phyloP scores from a whole-genome alignment of 2,329 filamentous ascomycete species.

The Drechslerella coelobrocha region DNA sequence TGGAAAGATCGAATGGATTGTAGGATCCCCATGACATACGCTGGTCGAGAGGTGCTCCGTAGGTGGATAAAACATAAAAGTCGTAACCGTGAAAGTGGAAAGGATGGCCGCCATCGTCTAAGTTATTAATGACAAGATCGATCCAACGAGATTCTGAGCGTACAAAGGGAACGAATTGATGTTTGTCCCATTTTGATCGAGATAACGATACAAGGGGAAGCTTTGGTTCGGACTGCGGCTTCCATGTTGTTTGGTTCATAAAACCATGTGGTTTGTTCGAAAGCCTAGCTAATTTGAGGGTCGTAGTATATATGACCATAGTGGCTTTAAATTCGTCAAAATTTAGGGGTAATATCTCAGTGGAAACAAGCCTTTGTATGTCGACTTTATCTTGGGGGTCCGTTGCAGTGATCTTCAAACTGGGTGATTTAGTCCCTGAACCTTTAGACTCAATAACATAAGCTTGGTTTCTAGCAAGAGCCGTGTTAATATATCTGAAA shows the following conservation, averaged over 20 bases:
- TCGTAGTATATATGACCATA: not conserved
- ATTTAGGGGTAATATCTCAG: too few species aligned
- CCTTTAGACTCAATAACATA: too few species aligned
- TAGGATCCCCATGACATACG: too few species aligned
- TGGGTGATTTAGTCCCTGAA: too few species aligned
- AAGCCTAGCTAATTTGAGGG: not conserved
- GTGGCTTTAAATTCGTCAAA: too few species aligned
- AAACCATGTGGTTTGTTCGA: conserved; percentile 1
- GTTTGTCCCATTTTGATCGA: conserved; percentile 3
- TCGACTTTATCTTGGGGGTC: too few species aligned
- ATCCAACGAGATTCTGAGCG: too few species aligned
- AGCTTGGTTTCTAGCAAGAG: not conserved
- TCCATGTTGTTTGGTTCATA: conserved; percentile 2
- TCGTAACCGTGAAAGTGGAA: conserved; percentile 17
- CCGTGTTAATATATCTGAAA: not conserved
- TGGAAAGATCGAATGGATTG: too few species aligned
- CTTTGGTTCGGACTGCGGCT: not conserved
- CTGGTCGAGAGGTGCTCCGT: too few species aligned
- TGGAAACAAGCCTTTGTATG: too few species aligned
- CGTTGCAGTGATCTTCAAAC: too few species aligned
- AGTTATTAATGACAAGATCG: conserved; percentile 13
- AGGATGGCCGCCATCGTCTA: conserved; percentile 11
- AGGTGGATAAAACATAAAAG: not conserved
- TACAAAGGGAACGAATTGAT: not conserved
- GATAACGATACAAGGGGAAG: not conserved